Evolutionary conservation across 2,329 filamentous ascomycete genomes (phyloP).

Genomic region (Aspergillus bombycis): DNA sequence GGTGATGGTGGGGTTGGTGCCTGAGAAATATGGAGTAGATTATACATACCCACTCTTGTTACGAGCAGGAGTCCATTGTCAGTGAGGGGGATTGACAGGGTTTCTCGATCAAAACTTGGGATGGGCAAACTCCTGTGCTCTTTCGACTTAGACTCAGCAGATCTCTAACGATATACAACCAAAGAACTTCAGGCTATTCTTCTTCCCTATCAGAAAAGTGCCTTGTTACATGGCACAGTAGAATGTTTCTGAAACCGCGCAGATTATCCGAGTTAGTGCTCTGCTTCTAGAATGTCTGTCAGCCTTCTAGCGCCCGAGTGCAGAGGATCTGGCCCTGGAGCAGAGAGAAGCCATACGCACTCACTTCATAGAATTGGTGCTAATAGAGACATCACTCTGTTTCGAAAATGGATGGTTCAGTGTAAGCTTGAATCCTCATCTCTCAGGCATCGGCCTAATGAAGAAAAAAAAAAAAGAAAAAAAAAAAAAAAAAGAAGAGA

Average conservation of each 20-base stretch:
- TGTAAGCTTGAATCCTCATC: too few relatives aligned
- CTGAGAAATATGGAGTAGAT: background rate
- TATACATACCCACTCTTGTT: background rate
- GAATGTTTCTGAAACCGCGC: background rate
- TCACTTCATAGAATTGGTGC: too few relatives aligned
- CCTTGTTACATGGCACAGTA: background rate
- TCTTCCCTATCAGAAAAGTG: background rate
- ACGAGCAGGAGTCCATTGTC: background rate
- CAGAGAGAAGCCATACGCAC: background rate
- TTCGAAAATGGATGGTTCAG: too few relatives aligned
- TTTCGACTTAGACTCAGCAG: background rate
- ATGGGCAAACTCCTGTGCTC: background rate
- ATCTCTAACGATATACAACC: background rate
- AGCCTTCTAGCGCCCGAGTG: background rate
- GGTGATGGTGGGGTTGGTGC: background rate
- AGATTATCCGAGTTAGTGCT: background rate
- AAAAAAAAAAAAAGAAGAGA: too few relatives aligned
- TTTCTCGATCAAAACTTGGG: background rate
- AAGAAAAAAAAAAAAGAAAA: too few relatives aligned
- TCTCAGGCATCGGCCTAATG: too few relatives aligned
- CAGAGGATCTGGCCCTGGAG: background rate
- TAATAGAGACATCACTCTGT: too few relatives aligned
- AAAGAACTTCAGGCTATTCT: background rate
- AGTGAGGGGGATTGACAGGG: background rate
- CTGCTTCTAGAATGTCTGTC: background rate